Conservation (phyloP, 805 yeast species). For the Saccharomycopsis sp. region DNA sequence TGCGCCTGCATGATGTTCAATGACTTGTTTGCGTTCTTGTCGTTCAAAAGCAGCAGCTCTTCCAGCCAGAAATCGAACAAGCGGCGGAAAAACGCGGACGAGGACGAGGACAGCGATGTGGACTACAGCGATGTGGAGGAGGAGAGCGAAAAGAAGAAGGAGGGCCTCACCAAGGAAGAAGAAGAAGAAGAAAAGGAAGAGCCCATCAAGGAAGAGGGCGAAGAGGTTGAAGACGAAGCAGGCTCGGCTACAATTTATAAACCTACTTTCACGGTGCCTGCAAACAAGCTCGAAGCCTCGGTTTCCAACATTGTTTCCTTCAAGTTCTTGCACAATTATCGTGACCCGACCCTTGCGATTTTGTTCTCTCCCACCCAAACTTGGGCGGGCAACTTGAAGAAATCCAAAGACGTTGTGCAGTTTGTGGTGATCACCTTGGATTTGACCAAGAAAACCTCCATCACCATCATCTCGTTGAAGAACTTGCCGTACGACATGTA, state of each 20-base stretch:
- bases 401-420: slow-evolving; percentile 51
- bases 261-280: slow-evolving; percentile 17
- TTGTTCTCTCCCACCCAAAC: slow-evolving; percentile 49
- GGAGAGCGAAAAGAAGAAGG: slow-evolving; percentile 10
- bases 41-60: slow-evolving; percentile 45
- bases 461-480: slow-evolving; percentile 59
- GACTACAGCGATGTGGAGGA: slow-evolving; percentile 13
- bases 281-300: slow-evolving; percentile 39
- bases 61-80: slow-evolving; percentile 46
- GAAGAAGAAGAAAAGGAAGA: slow-evolving; percentile 8
- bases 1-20: slow-evolving; percentile 53
- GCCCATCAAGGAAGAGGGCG: slow-evolving; percentile 20
- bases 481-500: slow-evolving; percentile 70
- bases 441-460: slow-evolving; percentile 37
- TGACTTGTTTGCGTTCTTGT: slow-evolving; percentile 64
- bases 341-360: slow-evolving; percentile 76
- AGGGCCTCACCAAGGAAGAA: slow-evolving; percentile 10
- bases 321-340: slow-evolving; percentile 61
- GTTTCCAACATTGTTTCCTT: slow-evolving; percentile 60
- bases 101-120: slow-evolving; percentile 5
- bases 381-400: slow-evolving; percentile 71
- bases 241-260: slow-evolving; percentile 7
- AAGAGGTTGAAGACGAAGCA: slow-evolving; percentile 13
- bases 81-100: slow-evolving; percentile 26
- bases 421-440: slow-evolving; percentile 64